Base-by-base conservation (phyloP, 1,284 basidiomycete genomes). In the Trichosporon inkin region DNA sequence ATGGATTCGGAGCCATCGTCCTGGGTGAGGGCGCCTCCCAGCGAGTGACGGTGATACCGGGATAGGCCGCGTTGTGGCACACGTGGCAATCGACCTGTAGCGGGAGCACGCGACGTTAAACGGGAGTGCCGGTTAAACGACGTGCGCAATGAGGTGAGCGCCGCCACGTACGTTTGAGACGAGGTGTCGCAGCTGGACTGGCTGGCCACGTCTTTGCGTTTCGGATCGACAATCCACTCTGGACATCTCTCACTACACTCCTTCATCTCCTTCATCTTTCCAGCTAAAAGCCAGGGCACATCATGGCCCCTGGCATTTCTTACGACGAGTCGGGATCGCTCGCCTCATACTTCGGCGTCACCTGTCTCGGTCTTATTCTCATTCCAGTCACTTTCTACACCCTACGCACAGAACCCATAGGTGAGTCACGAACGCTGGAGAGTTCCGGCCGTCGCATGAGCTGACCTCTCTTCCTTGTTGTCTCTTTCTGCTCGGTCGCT, bases 301-400 rank as follows among this genome's bases (percentile, higher is more conserved):
- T 39, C 56, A 74, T 72, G 71, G 70, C 70, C 16, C 72, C 75
- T 10, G 77, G 76, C 36, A 77, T 78, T 39, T 72, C 74, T 77
- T 94, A 94, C 78, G 92, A 94, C 79, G 90, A 93, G 79, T 84
- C 85, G 55, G 91, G 92, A 66, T 87, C 86, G 67, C 88, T 94
- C 84, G 90, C 91, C 69, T 84, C 87, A 34, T 94, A 92, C 80
- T 94, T 94, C 78, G 80, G 91, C 63, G 85, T 94, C 60, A 90
- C 90, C 8, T 87, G 92, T 74, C 85, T 95, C 66, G 85, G 85
- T 56, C 82, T 94, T 66, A 73, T 91, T 58, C 85, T 95, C 60
- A 76, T 91, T 47, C 92, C 92, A 0, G 75, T 88, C 64, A 88
- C 90, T 0, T 71, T 89, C 62, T 80, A 85, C 6, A 74, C 83